phyloP scores from a whole-genome alignment of 2,329 filamentous ascomycete genomes.

The Bimuria novae-zelandiae region DNA sequence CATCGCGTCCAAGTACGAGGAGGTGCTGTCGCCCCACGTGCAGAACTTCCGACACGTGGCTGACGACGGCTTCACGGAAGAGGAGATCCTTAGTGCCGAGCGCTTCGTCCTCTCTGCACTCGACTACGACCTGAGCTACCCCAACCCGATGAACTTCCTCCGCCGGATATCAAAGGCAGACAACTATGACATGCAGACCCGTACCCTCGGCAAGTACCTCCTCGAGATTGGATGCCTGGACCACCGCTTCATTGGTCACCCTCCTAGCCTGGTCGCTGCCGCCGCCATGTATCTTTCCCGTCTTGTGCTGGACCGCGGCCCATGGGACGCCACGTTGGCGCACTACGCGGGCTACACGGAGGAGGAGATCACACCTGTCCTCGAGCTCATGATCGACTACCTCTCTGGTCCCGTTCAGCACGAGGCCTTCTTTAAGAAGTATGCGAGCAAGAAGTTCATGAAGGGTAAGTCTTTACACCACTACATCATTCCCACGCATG shows the following conservation, averaged over 20 bases:
- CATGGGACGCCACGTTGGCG: constrained; percentile 79
- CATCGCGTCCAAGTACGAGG: constrained; percentile 98
- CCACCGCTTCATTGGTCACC: constrained; percentile 88
- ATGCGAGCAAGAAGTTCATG: constrained; percentile 98
- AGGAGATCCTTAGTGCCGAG: constrained; percentile 96
- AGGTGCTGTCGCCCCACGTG: constrained; percentile 94
- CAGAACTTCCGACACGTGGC: constrained; percentile 97
- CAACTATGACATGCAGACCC: constrained; percentile 97
- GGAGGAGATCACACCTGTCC: constrained; percentile 89
- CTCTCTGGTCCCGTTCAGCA: constrained; percentile 87
- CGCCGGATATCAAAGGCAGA: constrained; percentile 98
- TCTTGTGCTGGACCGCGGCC: constrained; percentile 84
- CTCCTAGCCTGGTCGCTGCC: constrained; percentile 87
- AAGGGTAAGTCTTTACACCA: constrained; percentile 71
- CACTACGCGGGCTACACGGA: constrained; percentile 95
- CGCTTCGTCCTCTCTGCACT: constrained; percentile 89
- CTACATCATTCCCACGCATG: background rate
- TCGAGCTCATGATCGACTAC: constrained; percentile 95
- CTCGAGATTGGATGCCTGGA: constrained; percentile 97
- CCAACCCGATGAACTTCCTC: constrained; percentile 99
- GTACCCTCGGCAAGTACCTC: constrained; percentile 95
- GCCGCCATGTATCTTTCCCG: constrained; percentile 94
- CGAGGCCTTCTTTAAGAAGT: constrained; percentile 99
- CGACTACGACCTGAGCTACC: constrained; percentile 97
- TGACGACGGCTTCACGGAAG: constrained; percentile 93